A percentile compares a stretch with the other conserved stretches of the same genome.
These are phyloP conservation scores for Craterostigma plantagineum DNA, from an alignment of 257 asterid genomes.

Conservation along the genomic window DNA sequence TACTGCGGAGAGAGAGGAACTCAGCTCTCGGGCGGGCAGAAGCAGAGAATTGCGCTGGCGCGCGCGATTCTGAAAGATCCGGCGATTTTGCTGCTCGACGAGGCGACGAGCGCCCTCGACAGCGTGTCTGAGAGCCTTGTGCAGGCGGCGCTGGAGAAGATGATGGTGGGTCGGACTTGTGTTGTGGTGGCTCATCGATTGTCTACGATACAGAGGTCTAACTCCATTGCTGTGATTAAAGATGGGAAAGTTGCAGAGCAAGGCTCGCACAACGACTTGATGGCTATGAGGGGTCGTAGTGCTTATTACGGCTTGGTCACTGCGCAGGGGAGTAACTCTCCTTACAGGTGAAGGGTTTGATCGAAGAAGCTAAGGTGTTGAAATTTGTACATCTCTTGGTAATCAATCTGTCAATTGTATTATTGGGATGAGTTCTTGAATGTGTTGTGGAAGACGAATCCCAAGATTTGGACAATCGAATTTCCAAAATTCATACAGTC, in stretches of 20 bases:
- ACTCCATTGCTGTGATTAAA: not conserved
- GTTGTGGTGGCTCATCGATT: slow-evolving; percentile 3
- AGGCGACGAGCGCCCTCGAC: slow-evolving; percentile 5
- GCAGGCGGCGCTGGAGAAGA: slow-evolving; percentile 3
- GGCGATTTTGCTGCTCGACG: slow-evolving; percentile 2
- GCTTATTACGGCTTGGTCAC: slow-evolving; percentile 1
- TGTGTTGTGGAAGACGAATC: too few species aligned
- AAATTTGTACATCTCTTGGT: too few species aligned
- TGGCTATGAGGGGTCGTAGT: not conserved
- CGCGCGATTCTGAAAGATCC: slow-evolving; percentile 5
- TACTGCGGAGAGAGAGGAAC: slow-evolving; percentile 3
- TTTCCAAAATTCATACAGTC: too few species aligned
- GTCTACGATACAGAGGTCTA: slow-evolving; percentile 1
- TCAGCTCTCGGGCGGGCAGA: slow-evolving; percentile 4
- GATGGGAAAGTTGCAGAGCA: slow-evolving; percentile 1
- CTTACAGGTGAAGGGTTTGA: too few species aligned
- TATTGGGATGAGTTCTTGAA: too few species aligned
- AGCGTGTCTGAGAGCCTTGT: slow-evolving; percentile 1
- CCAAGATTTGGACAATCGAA: too few species aligned
- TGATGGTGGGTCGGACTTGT: slow-evolving; percentile 5
- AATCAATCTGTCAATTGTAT: too few species aligned
- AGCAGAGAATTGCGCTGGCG: slow-evolving; percentile 4
- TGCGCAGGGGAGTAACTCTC: not conserved
- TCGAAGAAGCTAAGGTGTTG: too few species aligned
- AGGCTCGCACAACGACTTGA: not conserved